A percentile compares a stretch with the other conserved stretches of the same genome.
Conservation (phyloP, 2,329 filamentous ascomycete genomes). For the Mycosphaerelloides madeirae region DNA sequence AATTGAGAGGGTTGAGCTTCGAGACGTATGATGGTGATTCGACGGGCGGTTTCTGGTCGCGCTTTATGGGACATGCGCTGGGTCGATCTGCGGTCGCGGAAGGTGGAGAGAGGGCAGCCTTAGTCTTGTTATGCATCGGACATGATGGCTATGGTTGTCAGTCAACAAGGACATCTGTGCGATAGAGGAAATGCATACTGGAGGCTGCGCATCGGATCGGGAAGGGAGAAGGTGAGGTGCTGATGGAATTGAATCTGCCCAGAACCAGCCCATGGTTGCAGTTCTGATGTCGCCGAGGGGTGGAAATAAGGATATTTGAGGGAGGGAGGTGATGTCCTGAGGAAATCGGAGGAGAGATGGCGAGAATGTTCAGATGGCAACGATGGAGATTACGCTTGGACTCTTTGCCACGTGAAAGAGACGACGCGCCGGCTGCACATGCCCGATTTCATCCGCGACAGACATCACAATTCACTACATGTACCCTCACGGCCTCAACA, state of each 20-base stretch:
- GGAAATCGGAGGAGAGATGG: no score
- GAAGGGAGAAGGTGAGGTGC: slow-evolving; percentile 47
- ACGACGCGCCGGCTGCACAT: no score
- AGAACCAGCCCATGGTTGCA: slow-evolving; percentile 63
- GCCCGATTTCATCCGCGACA: no score
- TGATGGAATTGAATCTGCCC: slow-evolving; percentile 52
- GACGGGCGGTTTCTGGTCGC: slow-evolving; percentile 31
- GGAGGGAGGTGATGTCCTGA: no score
- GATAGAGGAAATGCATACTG: slow-evolving; percentile 41
- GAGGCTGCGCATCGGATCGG: slow-evolving; percentile 47
- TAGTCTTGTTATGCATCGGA: slow-evolving; percentile 58
- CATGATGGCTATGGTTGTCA: slow-evolving; percentile 54
- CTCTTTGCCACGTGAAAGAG: no score
- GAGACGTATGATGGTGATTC: slow-evolving; percentile 51
- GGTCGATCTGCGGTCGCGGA: slow-evolving; percentile 25
- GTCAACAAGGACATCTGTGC: not conserved
- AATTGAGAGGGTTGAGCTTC: slow-evolving; percentile 79
- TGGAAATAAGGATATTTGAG: no score
- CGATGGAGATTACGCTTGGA: no score
- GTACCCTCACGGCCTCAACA: no score
- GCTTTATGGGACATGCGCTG: slow-evolving; percentile 51
- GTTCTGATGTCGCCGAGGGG: not conserved
- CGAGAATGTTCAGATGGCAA: no score
- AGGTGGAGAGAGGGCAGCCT: slow-evolving; percentile 30
- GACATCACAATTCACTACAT: no score